Evolutionary conservation across 2,329 filamentous ascomycete genomes (phyloP).

Genomic region (Elsinoe ampelina): DNA sequence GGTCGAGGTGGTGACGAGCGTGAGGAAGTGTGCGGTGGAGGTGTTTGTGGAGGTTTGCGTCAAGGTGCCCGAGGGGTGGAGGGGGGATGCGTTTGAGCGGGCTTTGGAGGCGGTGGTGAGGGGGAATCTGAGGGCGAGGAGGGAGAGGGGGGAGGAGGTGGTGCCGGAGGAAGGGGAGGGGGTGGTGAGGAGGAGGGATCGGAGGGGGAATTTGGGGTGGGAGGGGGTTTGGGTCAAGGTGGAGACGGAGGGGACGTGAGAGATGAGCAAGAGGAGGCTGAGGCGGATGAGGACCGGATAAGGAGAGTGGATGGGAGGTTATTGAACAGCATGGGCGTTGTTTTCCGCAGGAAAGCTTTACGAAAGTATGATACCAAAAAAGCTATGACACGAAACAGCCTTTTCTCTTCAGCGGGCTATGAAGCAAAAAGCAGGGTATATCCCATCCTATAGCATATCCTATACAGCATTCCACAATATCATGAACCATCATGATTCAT

Average conservation of each 20-base stretch:
- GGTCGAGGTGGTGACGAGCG: constrained; percentile 15
- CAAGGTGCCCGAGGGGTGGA: constrained; percentile 11
- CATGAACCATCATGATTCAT: too few species aligned
- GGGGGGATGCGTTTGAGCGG: constrained; percentile 4
- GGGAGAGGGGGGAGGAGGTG: constrained; percentile 5
- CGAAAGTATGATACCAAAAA: too few species aligned
- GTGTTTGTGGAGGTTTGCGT: constrained; percentile 13
- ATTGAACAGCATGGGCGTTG: too few species aligned
- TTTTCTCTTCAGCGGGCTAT: too few species aligned
- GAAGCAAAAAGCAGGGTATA: too few species aligned
- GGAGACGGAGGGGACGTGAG: constrained; percentile 13
- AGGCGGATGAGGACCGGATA: background rate
- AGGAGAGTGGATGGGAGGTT: too few species aligned
- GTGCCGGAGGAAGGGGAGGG: background rate
- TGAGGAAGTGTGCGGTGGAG: constrained; percentile 15
- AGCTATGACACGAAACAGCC: too few species aligned
- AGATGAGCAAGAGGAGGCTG: background rate
- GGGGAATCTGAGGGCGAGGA: background rate
- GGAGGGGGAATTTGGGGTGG: constrained; percentile 1
- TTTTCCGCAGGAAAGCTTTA: too few species aligned
- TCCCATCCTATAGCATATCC: too few species aligned
- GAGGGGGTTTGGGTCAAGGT: constrained; percentile 12
- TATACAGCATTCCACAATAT: too few species aligned
- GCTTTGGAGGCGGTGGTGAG: constrained; percentile 3
- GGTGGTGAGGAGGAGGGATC: background rate